Conservation (phyloP, 768 basidiomycete genomes). For the Rhodosporidiobolus odoratus region DNA sequence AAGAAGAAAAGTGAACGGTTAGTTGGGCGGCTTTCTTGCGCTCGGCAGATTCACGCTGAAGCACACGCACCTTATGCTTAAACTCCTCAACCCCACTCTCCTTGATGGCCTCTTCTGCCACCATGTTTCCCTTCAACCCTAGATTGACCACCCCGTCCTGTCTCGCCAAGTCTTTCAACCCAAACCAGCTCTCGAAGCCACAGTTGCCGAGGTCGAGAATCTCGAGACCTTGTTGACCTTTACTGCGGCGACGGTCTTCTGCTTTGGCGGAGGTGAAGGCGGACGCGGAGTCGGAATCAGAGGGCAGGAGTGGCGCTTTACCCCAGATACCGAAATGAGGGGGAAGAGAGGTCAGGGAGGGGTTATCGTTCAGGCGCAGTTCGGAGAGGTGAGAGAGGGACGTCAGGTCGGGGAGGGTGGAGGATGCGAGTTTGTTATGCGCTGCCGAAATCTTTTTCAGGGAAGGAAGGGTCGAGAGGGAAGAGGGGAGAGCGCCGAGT, state of each 20-base stretch:
- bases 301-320: slow-evolving; percentile 9
- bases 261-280: neutral
- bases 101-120: slow-evolving; percentile 28
- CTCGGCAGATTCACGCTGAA: neutral
- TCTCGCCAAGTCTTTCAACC: slow-evolving; percentile 29
- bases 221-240: slow-evolving; percentile 21
- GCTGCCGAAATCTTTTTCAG: slow-evolving; percentile 41
- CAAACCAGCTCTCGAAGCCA: slow-evolving; percentile 37
- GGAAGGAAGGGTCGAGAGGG: slow-evolving; percentile 27
- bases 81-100: slow-evolving; percentile 28
- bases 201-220: slow-evolving; percentile 34
- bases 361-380: slow-evolving; percentile 37
- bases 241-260: neutral
- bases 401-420: slow-evolving; percentile 35
- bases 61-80: slow-evolving; percentile 24
- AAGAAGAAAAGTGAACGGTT: neutral
- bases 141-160: slow-evolving; percentile 35
- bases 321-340: slow-evolving; percentile 30
- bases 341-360: slow-evolving; percentile 25
- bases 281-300: neutral
- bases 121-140: slow-evolving; percentile 38
- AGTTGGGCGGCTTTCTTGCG: neutral
- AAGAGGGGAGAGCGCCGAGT: slow-evolving; percentile 29
- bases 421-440: slow-evolving; percentile 35
- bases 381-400: slow-evolving; percentile 34